Evolutionary conservation across 345 rosid species (phyloP).

Genomic region (Eucalyptus marginata): DNA sequence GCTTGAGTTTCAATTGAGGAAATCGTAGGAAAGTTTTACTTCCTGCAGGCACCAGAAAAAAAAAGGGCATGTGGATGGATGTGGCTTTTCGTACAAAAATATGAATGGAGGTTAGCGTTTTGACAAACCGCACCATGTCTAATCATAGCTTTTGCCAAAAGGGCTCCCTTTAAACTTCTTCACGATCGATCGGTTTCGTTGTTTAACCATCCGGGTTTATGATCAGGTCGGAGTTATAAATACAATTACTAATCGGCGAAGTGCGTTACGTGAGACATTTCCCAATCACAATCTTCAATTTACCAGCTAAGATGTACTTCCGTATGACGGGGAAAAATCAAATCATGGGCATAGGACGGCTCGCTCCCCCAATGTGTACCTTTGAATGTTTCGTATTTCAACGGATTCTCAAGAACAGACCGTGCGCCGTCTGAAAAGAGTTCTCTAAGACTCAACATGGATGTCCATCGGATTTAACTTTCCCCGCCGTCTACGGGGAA

Average conservation of each 20-base stretch:
- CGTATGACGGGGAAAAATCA: background rate
- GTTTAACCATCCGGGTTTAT: fast-evolving
- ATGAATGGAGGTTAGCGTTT: background rate
- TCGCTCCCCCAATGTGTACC: background rate
- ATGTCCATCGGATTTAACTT: background rate
- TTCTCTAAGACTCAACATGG: background rate
- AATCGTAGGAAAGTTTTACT: background rate
- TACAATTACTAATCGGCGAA: background rate
- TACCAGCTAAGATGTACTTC: background rate
- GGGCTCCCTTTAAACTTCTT: background rate
- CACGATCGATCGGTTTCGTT: background rate
- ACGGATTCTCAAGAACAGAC: background rate
- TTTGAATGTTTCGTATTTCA: background rate
- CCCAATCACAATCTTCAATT: background rate
- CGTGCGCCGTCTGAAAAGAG: background rate
- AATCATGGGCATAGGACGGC: background rate
- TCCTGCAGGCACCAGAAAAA: background rate
- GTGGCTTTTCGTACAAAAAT: background rate
- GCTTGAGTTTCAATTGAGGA: background rate
- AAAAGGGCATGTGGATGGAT: background rate
- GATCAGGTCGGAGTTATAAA: background rate
- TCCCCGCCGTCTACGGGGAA: background rate
- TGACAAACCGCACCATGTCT: background rate
- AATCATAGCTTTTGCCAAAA: background rate
- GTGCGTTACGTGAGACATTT: background rate